These are phyloP conservation scores for Diaporthe citrichinensis DNA, from an alignment of 2,329 filamentous ascomycete species.

Conservation along the genomic window DNA sequence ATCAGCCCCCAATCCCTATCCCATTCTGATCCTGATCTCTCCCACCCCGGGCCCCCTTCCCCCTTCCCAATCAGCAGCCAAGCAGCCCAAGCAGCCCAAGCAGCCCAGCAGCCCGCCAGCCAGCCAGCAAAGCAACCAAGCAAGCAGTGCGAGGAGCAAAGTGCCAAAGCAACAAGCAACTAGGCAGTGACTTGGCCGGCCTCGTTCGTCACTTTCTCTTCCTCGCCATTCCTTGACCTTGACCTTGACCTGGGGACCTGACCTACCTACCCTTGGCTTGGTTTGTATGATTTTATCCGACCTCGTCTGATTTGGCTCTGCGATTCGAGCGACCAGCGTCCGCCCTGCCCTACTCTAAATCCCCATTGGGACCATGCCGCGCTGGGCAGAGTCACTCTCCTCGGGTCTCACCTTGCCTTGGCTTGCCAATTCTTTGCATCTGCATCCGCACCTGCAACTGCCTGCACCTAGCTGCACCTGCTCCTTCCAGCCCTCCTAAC, in stretches of 20 bases:
- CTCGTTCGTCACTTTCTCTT: not conserved
- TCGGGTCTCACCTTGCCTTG: conserved; percentile 24
- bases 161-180: conserved; percentile 13
- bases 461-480: conserved; percentile 13
- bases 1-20: not conserved
- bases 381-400: conserved; percentile 23
- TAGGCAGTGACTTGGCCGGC: conserved; percentile 4
- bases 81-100: conserved; percentile 4
- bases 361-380: conserved; percentile 25
- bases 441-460: conserved; percentile 1
- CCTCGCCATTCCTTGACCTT: not conserved
- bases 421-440: conserved; percentile 30
- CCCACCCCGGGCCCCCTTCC: not conserved
- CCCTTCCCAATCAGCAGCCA: not conserved
- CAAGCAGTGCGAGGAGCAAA: conserved; percentile 22
- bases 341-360: conserved; percentile 17
- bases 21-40: conserved; percentile 4
- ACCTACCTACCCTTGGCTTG: not conserved
- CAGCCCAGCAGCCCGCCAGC: not conserved
- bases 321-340: conserved; percentile 10
- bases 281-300: conserved; percentile 28
- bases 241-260: not conserved
- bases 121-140: not conserved
- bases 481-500: conserved; percentile 29
- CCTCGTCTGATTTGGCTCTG: conserved; percentile 26